phyloP scores from a whole-genome alignment of 352 stramenopile genomes.

The Elongisporangium anandrum region DNA sequence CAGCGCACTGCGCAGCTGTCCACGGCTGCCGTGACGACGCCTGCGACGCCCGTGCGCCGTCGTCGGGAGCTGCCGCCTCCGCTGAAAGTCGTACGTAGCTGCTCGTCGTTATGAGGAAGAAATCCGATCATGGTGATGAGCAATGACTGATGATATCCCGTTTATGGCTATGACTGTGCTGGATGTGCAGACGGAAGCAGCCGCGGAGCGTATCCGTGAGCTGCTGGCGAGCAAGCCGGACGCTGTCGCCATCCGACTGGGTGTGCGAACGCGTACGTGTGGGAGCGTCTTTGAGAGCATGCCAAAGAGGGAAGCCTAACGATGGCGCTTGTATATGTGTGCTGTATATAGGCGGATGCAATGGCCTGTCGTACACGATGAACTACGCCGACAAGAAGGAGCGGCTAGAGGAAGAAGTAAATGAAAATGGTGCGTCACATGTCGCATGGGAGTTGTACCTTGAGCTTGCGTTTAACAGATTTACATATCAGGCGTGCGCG shows the following conservation, averaged over 20 bases:
- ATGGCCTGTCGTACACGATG: slow-evolving; percentile 98
- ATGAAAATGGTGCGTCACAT: slow-evolving; percentile 59
- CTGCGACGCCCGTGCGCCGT: slow-evolving; percentile 40
- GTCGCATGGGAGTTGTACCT: neutral
- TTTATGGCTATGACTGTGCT: neutral
- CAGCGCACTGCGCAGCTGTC: slow-evolving; percentile 15
- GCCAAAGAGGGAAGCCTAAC: too few species aligned
- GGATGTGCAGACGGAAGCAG: slow-evolving; percentile 73
- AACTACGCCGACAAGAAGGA: slow-evolving; percentile 98
- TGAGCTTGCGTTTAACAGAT: slow-evolving; percentile 4
- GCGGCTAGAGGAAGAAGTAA: slow-evolving; percentile 93
- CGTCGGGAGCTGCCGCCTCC: slow-evolving; percentile 66
- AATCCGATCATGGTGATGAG: neutral
- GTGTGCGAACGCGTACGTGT: slow-evolving; percentile 88
- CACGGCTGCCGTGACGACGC: slow-evolving; percentile 31
- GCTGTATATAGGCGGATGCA: slow-evolving; percentile 88
- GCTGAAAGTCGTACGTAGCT: slow-evolving; percentile 60
- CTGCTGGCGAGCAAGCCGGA: slow-evolving; percentile 82
- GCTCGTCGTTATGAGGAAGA: neutral
- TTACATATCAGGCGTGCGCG: slow-evolving; percentile 76
- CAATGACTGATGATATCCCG: neutral
- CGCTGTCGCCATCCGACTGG: slow-evolving; percentile 94
- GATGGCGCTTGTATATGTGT: too few species aligned
- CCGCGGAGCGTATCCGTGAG: slow-evolving; percentile 84
- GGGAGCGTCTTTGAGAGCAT: too few species aligned